Evolutionary conservation across 768 basidiomycete species (phyloP).

Genomic region (Boletus subcaerulescens): DNA sequence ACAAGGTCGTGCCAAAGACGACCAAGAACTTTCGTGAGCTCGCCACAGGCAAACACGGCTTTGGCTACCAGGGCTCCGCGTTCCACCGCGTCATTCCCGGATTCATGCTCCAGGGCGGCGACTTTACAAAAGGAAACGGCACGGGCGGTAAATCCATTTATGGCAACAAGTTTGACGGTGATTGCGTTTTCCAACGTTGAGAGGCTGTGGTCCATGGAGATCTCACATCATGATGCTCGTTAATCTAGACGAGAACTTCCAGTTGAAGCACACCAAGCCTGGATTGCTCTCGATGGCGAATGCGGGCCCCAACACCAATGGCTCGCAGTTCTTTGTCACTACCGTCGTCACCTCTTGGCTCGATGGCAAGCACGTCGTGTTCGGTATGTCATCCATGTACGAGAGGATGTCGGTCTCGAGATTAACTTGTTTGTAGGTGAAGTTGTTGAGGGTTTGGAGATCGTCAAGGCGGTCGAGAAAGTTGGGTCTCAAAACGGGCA

Average conservation of each 20-base stretch:
- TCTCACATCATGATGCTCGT: constrained; percentile 4
- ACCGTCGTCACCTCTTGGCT: constrained; percentile 54
- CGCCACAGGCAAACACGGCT: constrained; percentile 71
- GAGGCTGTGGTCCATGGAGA: not conserved
- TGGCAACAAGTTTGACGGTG: constrained; percentile 64
- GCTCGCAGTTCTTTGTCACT: constrained; percentile 90
- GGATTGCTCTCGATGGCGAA: constrained; percentile 80
- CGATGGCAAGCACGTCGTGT: constrained; percentile 14
- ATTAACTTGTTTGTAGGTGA: not conserved
- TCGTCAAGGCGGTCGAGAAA: not conserved
- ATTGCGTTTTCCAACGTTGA: not conserved
- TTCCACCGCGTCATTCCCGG: constrained; percentile 86
- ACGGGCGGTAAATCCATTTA: constrained; percentile 83
- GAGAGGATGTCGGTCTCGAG: not conserved
- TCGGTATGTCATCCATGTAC: constrained; percentile 4
- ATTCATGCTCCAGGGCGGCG: constrained; percentile 92
- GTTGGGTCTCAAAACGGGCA: not conserved
- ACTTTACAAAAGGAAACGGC: constrained; percentile 69
- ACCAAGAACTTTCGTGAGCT: constrained; percentile 87
- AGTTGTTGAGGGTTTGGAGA: not conserved
- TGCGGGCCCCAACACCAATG: constrained; percentile 79
- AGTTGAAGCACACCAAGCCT: constrained; percentile 66
- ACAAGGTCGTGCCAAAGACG: constrained; percentile 73
- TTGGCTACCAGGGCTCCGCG: constrained; percentile 59
- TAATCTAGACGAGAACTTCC: constrained; percentile 78